These are phyloP conservation scores for Macrophomina pseudophaseolina DNA, from an alignment of 2,329 filamentous ascomycete species.

Conservation along the genomic window DNA sequence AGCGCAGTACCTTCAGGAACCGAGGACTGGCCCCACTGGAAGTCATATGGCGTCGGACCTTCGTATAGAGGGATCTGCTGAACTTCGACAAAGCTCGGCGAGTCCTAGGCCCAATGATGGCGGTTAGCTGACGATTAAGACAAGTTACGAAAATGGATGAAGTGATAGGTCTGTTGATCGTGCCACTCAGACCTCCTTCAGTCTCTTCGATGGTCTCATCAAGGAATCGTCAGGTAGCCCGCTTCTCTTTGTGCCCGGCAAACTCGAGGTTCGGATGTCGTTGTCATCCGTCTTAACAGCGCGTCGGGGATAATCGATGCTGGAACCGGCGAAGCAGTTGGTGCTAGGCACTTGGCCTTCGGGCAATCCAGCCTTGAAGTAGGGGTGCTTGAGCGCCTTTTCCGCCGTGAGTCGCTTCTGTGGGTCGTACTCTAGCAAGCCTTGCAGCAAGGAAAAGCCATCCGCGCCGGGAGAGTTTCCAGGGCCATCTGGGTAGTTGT, in stretches of 20 bases:
- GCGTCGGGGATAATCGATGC: constrained; percentile 86
- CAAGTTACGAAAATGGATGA: neutral
- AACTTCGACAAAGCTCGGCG: no score
- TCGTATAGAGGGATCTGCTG: no score
- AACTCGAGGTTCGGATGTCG: constrained; percentile 86
- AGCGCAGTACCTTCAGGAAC: no score
- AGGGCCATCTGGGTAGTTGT: constrained; percentile 47
- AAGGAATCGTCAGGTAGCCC: constrained; percentile 82
- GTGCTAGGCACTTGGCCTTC: constrained; percentile 69
- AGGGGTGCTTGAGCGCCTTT: constrained; percentile 86
- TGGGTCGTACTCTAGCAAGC: constrained; percentile 90
- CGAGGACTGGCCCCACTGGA: no score
- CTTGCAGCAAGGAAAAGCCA: constrained; percentile 80
- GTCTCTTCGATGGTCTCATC: constrained; percentile 61
- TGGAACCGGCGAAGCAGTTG: constrained; percentile 90
- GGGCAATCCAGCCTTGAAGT: constrained; percentile 66
- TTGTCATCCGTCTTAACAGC: constrained; percentile 94
- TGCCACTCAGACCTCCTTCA: constrained; percentile 51
- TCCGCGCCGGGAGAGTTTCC: constrained; percentile 58
- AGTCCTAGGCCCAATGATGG: no score
- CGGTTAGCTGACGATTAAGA: neutral
- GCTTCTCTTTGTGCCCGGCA: constrained; percentile 89
- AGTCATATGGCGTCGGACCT: no score
- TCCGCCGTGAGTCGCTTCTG: constrained; percentile 85
- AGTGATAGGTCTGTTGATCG: neutral